Base-by-base conservation (phyloP, 2,329 filamentous ascomycete species). In the Sclerotinia spermophila region DNA sequence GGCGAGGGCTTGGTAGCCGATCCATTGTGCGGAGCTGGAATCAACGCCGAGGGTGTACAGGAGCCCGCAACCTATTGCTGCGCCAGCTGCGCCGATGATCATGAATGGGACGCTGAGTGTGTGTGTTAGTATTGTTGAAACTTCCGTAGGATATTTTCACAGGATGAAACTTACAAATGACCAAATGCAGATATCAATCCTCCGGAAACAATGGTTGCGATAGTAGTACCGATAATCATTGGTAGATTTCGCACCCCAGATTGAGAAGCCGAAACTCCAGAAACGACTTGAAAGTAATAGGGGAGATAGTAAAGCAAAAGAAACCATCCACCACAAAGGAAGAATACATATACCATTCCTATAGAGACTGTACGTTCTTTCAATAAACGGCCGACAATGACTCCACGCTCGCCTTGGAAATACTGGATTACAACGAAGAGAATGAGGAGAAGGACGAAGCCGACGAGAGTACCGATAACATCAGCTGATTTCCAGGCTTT, bases 1-100 rank as follows among this genome's bases (percentile, higher is more conserved):
- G 27, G 82, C 80, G 35, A 89, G 76, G 56, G 86, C 83, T 76
- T 88, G 86, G 77, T 85, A 88, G 27, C 86, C 86, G 73, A 89
- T 86, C 87, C 87, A 89, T 51, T 82, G 79, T 19, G 79, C 77
- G 1, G 84, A 78, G 1, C 81, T 79, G 7, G 85, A 87, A 73
- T 82, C 73, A 3, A 85, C 79, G 44, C 79, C 77, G 17, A 88
- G 82, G 0, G 85, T 88, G 0, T 86, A 85, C 71, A 89, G 82
- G 68, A 89, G 82, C 24, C 86, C 87, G 84, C 83, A 73, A 86
- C 78, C 72, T 48, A 82, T 74, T 3, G 80, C 76, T 56, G 74
- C 71, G 13, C 81, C 40, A 24, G 77, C 72, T 24, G 73, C 71
- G 8, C 79, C 77, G 15, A 73, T 44, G 35, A 81, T 76, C 75